These are phyloP conservation scores for Pseudogymnoascus sp. DNA, from an alignment of 2,329 filamentous ascomycete species.

Conservation along the genomic window DNA sequence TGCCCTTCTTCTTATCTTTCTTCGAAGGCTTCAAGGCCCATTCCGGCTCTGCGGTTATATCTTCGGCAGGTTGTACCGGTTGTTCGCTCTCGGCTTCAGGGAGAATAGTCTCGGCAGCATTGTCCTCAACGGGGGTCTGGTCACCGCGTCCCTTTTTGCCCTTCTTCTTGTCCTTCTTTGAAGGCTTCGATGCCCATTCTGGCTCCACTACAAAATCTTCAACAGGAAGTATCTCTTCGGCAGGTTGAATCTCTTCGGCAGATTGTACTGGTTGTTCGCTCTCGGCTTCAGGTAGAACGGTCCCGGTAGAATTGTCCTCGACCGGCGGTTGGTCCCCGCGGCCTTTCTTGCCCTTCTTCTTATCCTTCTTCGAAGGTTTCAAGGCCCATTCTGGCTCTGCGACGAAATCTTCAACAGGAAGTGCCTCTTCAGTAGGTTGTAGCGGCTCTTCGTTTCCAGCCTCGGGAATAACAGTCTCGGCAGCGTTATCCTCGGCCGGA, in stretches of 20 bases:
- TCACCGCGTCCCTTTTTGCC: not conserved
- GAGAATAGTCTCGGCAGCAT: not conserved
- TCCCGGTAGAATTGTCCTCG: not conserved
- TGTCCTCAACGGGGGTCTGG: not conserved
- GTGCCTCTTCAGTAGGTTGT: not conserved
- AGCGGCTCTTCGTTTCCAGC: no score
- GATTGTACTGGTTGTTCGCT: not conserved
- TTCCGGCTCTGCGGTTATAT: not conserved
- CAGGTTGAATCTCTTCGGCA: not conserved
- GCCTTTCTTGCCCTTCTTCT: no score
- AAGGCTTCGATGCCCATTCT: conserved; percentile 8
- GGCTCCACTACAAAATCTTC: not conserved
- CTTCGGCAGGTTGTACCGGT: not conserved
- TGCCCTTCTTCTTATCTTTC: conserved; percentile 33
- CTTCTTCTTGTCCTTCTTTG: conserved; percentile 35
- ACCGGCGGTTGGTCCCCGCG: not conserved
- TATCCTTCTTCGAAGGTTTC: no score
- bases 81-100: not conserved
- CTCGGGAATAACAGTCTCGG: not conserved
- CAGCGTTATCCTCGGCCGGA: not conserved
- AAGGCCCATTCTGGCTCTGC: no score
- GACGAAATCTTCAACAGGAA: no score
- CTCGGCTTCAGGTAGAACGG: not conserved
- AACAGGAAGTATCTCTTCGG: not conserved
- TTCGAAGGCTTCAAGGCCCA: conserved; percentile 20